phyloP scores from a whole-genome alignment of 192 early-diverging fungal species.

The Coemansia erecta region DNA sequence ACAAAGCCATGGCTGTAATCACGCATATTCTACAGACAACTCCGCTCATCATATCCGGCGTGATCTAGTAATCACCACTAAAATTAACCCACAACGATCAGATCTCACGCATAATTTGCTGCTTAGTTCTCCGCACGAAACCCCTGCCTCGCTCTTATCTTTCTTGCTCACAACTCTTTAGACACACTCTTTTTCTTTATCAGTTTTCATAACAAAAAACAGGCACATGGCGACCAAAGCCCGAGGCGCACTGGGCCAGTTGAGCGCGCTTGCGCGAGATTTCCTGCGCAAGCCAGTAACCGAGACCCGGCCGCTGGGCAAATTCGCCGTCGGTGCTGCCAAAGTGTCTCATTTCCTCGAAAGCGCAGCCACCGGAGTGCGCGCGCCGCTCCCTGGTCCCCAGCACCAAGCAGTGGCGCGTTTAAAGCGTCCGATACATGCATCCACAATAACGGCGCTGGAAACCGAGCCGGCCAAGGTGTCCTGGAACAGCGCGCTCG shows the following conservation, averaged over 20 bases:
- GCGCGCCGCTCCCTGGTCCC: conserved; percentile 34
- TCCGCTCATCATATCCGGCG: no score
- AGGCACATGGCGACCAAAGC: conserved; percentile 33
- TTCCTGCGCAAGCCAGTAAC: conserved; percentile 20
- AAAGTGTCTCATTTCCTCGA: conserved; percentile 43
- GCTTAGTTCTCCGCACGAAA: no score
- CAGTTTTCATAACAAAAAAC: no score
- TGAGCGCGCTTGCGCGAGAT: conserved; percentile 31
- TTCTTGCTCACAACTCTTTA: no score
- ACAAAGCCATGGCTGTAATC: no score
- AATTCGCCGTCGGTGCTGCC: conserved; percentile 39
- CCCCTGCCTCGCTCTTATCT: no score
- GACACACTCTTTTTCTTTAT: no score
- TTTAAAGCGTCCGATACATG: conserved; percentile 29
- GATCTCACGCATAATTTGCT: no score
- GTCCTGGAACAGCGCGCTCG: conserved; percentile 28
- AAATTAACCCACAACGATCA: no score
- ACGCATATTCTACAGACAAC: no score
- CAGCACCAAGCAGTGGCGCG: conserved; percentile 17
- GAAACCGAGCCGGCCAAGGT: not conserved
- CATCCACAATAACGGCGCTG: conserved; percentile 10
- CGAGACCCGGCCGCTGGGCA: conserved; percentile 34
- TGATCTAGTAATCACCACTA: no score
- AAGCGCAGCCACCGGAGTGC: conserved; percentile 33
- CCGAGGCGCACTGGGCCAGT: conserved; percentile 33